These are phyloP conservation scores for Penicillium sp. DNA, from an alignment of 2,329 filamentous ascomycete species.

Conservation along the genomic window DNA sequence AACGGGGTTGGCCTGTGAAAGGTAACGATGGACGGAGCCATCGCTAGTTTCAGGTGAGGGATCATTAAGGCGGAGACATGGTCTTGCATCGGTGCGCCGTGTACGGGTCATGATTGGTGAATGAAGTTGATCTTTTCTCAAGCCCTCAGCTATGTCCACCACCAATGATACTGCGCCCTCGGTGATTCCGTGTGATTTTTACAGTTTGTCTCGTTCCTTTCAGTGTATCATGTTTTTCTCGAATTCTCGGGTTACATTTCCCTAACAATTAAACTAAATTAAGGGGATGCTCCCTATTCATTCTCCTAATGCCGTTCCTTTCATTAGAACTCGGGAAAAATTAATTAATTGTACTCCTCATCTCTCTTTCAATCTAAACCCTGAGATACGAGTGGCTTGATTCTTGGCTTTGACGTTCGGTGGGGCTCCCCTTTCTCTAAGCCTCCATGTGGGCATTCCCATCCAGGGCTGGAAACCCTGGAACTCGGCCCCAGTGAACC, in stretches of 20 bases:
- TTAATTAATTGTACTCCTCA: neutral
- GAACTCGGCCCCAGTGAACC: neutral
- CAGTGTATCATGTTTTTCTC: neutral
- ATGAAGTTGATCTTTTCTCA: neutral
- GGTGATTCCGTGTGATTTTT: neutral
- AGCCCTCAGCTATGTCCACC: conserved; percentile 6
- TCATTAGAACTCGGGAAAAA: neutral
- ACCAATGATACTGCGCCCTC: neutral
- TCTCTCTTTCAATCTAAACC: neutral
- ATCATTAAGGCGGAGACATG: conserved; percentile 1
- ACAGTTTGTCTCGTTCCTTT: neutral
- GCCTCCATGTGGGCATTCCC: neutral
- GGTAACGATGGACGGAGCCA: conserved; percentile 10
- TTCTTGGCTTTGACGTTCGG: neutral
- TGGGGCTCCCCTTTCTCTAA: neutral
- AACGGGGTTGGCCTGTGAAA: conserved; percentile 1
- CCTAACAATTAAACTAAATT: neutral
- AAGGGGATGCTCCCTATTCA: neutral
- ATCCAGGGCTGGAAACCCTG: neutral
- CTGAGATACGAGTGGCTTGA: neutral
- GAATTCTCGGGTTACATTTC: neutral
- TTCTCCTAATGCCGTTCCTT: neutral
- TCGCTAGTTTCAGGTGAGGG: conserved; percentile 18
- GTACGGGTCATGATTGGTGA: neutral
- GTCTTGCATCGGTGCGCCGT: neutral